Evolutionary conservation across 768 basidiomycete species (phyloP).

Genomic region (Trametopsis cervina): DNA sequence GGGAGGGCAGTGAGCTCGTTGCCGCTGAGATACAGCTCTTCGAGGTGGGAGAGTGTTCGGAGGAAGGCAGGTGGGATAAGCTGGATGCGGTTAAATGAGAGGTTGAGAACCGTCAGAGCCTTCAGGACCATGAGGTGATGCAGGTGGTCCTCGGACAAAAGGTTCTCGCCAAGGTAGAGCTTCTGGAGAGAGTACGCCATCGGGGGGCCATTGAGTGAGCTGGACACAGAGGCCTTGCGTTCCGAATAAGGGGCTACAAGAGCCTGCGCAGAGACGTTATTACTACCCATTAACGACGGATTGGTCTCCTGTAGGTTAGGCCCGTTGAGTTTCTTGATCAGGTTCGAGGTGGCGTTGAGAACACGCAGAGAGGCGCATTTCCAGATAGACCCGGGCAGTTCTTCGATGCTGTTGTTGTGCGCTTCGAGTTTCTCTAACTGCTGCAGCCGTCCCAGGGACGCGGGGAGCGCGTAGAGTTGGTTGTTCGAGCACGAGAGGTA

Average conservation of each 20-base stretch:
- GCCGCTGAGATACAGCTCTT: slow-evolving; percentile 92
- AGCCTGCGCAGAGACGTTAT: slow-evolving; percentile 4
- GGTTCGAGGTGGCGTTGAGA: slow-evolving; percentile 87
- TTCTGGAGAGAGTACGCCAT: slow-evolving; percentile 67
- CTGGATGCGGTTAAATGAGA: slow-evolving; percentile 92
- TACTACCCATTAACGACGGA: not conserved
- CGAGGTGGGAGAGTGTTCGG: slow-evolving; percentile 57
- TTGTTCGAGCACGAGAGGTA: slow-evolving; percentile 89
- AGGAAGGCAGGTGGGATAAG: slow-evolving; percentile 80
- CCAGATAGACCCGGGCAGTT: slow-evolving; percentile 77
- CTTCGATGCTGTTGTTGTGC: slow-evolving; percentile 84
- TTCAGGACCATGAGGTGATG: slow-evolving; percentile 68
- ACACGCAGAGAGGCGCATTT: slow-evolving; percentile 62
- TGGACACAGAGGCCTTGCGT: slow-evolving; percentile 37
- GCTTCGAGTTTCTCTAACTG: slow-evolving; percentile 74
- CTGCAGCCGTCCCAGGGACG: slow-evolving; percentile 67
- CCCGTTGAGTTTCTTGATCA: slow-evolving; percentile 48
- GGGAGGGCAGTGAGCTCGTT: slow-evolving; percentile 89
- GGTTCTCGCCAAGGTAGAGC: slow-evolving; percentile 89
- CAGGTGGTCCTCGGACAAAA: slow-evolving; percentile 72
- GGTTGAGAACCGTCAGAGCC: slow-evolving; percentile 76
- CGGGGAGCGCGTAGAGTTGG: slow-evolving; percentile 68
- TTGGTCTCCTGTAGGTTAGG: not conserved
- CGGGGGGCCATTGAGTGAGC: slow-evolving; percentile 33
- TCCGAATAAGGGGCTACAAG: slow-evolving; percentile 23